Evolutionary conservation across 768 basidiomycete genomes (phyloP), one percentile per base, ranked within the genome.

Genomic region (Russula lepida): DNA sequence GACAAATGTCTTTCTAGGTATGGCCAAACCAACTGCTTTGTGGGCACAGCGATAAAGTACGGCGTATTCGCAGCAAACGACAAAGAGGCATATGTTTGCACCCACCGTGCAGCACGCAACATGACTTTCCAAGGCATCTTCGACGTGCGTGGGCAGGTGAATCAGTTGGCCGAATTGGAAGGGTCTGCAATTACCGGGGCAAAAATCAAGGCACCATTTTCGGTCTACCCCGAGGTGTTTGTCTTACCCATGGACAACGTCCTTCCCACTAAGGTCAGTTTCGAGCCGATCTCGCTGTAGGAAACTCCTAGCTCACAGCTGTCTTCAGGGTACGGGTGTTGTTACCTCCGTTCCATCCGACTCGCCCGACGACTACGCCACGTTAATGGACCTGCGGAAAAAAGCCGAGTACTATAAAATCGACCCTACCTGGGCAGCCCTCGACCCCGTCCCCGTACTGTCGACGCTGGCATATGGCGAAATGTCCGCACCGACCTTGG

Each of bases 191-290:
- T 98, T 41, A 76, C 98, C 58, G 97, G 97, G 4, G 89, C 94
- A 23, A 92, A 84, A 69, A 85, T 98, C 73, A 86, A 85, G 63
- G 95, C 95, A 1, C 94, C 95, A 0, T 85, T 90, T 64, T 82
- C 85, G 25, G 68, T 93, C 54, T 81, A 86, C 71, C 83, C 89
- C 0, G 86, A 95, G 73, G 90, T 98, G 28, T 94, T 94, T 69
- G 92, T 99, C 49, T 74, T 99, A 59, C 97, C 97, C n/a, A 99
- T 99, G 97, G 97, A 99, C 66, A 90, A 87, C 66, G 93, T 98
- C 56, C 80, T 95, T 50, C 83, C 93, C n/a, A 95, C 91, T 64
- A 98, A 98, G 79, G 89, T 82, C 64, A 95, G 95, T 78, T 85
- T 81, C 55, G 21, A 76, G 61, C 30, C 8, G 23, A 11, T 17